Conservation (phyloP, 441 rosid genomes). For the Pelargonium myrrhifolium region DNA sequence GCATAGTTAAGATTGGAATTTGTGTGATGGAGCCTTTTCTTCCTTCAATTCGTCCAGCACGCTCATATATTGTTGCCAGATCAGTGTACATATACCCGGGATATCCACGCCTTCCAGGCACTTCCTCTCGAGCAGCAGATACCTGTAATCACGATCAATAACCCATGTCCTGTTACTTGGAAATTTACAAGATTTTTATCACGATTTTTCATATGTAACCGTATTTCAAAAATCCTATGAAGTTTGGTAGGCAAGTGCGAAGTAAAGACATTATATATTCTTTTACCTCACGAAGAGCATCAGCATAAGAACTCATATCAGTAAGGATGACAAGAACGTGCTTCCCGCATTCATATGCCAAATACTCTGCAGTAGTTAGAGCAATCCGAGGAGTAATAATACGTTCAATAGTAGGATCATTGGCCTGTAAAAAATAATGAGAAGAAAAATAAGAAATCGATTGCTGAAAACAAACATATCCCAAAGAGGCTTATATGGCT, state of each 20-base stretch:
- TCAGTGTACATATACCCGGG: constrained; percentile 99
- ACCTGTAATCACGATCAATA: constrained; percentile 77
- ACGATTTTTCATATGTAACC: too few species aligned
- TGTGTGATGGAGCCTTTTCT: constrained; percentile 96
- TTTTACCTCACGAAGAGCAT: constrained; percentile 98
- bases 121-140: constrained; percentile 99
- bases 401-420: constrained; percentile 96
- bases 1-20: constrained; percentile 98
- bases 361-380: constrained; percentile 83
- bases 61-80: constrained; percentile 95
- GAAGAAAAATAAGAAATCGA: background rate
- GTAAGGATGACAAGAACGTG: constrained; percentile 93
- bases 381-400: constrained; percentile 95
- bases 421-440: constrained; percentile 52
- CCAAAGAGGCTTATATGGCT: background rate
- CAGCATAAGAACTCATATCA: constrained; percentile 98
- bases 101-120: constrained; percentile 99
- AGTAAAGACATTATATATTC: background rate
- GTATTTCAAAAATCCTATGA: constrained; percentile 13
- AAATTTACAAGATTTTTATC: background rate
- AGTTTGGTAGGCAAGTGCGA: background rate
- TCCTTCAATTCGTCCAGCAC: constrained; percentile 98
- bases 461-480: background rate
- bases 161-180: background rate
- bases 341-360: constrained; percentile 99